Evolutionary conservation across 1,284 basidiomycete species (phyloP).

Genomic region (Marasmius sp.): DNA sequence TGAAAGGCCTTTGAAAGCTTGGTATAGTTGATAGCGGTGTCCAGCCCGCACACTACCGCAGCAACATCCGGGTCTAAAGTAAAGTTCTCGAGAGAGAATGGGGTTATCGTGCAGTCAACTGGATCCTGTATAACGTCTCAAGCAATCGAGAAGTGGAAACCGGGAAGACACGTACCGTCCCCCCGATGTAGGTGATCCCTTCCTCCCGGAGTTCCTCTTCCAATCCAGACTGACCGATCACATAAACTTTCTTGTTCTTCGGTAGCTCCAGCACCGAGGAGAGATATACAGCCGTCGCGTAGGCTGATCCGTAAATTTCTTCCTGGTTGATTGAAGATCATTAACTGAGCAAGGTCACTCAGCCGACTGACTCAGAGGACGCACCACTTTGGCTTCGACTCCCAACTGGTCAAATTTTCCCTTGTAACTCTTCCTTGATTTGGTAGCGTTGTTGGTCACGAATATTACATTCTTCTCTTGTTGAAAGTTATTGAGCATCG

Average conservation of each 20-base stretch:
- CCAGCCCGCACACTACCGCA: constrained; percentile 91
- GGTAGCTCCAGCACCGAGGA: constrained; percentile 88
- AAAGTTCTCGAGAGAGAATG: constrained; percentile 71
- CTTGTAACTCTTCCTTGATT: constrained; percentile 86
- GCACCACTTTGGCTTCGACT: constrained; percentile 81
- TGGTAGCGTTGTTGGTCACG: constrained; percentile 98
- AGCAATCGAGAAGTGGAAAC: not conserved
- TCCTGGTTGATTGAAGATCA: constrained; percentile 49
- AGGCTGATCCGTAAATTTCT: constrained; percentile 96
- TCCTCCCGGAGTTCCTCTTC: constrained; percentile 91
- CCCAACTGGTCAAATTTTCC: constrained; percentile 90
- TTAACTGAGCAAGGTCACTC: constrained; percentile 9
- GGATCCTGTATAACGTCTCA: constrained; percentile 59
- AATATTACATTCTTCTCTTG: constrained; percentile 88
- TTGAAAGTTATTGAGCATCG: constrained; percentile 1
- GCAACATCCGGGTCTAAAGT: constrained; percentile 79
- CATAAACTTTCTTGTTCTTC: constrained; percentile 92
- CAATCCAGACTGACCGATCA: constrained; percentile 90
- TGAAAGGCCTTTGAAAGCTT: constrained; percentile 94
- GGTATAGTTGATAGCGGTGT: constrained; percentile 82
- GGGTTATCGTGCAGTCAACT: constrained; percentile 74
- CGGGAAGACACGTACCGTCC: constrained; percentile 64
- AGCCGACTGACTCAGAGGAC: constrained; percentile 24
- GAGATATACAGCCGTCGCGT: constrained; percentile 91
- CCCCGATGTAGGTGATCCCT: constrained; percentile 81